These are phyloP conservation scores for Gentiana macrophylla DNA, from an alignment of 257 asterid species.

Conservation along the genomic window DNA sequence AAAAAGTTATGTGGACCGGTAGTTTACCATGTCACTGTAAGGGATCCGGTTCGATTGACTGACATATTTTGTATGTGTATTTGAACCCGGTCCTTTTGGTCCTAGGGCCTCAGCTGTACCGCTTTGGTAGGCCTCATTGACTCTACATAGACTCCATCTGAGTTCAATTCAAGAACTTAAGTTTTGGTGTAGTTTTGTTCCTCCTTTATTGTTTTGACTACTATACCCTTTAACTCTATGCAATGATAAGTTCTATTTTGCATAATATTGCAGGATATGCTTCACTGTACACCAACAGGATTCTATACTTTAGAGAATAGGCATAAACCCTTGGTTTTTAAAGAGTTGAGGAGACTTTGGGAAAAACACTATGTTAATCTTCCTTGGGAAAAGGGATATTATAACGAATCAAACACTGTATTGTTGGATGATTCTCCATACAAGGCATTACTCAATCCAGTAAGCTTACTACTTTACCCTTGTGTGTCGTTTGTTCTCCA, in stretches of 20 bases:
- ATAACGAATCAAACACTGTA: conserved; percentile 71
- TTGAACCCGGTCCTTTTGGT: too few species aligned
- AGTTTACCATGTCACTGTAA: too few species aligned
- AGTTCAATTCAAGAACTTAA: too few species aligned
- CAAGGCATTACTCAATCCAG: conserved; percentile 93
- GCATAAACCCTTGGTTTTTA: conserved; percentile 73
- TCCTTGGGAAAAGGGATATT: conserved; percentile 76
- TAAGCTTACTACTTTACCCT: conserved; percentile 21
- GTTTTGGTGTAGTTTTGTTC: background rate
- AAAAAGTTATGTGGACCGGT: too few species aligned
- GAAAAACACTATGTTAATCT: conserved; percentile 36
- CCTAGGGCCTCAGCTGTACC: too few species aligned
- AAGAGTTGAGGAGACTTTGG: conserved; percentile 80
- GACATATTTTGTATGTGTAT: too few species aligned
- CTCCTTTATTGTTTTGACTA: too few species aligned
- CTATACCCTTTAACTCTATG: background rate
- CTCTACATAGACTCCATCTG: too few species aligned
- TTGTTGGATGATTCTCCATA: conserved; percentile 94
- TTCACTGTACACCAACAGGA: conserved; percentile 50
- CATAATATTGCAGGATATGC: conserved; percentile 54
- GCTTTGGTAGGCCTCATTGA: too few species aligned
- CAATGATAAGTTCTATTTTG: conserved; percentile 8
- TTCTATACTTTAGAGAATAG: conserved; percentile 61
- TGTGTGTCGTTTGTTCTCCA: conserved; percentile 1
- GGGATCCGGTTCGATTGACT: too few species aligned